Evolutionary conservation across 2,329 filamentous ascomycete genomes (phyloP).

Genomic region (Microcyclosporella mali): DNA sequence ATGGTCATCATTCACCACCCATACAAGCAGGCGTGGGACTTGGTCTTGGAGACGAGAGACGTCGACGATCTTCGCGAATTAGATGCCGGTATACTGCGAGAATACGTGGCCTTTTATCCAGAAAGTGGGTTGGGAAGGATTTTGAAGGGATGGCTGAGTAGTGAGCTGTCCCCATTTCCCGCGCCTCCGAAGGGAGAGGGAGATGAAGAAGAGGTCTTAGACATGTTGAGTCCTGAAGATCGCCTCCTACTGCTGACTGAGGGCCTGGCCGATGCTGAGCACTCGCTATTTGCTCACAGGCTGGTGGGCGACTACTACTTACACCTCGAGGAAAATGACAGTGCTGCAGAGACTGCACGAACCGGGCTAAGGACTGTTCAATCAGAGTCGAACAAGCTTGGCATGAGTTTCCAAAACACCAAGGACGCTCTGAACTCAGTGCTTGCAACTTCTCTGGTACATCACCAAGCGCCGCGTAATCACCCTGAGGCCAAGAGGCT

Average conservation of each 20-base stretch:
- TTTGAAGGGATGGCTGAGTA: slow-evolving; percentile 73
- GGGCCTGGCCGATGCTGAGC: slow-evolving; percentile 43
- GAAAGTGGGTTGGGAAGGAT: slow-evolving; percentile 76
- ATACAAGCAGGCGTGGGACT: slow-evolving; percentile 83
- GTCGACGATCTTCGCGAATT: slow-evolving; percentile 66
- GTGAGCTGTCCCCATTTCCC: slow-evolving; percentile 77
- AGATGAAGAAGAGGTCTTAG: slow-evolving; percentile 46
- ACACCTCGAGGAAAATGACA: slow-evolving; percentile 77
- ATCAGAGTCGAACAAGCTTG: slow-evolving; percentile 59
- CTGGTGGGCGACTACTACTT: slow-evolving; percentile 79
- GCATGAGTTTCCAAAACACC: slow-evolving; percentile 62
- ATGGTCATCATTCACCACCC: slow-evolving; percentile 97
- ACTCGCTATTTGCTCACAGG: slow-evolving; percentile 76
- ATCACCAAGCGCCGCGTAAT: slow-evolving; percentile 82
- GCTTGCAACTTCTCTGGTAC: slow-evolving; percentile 81
- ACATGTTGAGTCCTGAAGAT: slow-evolving; percentile 65
- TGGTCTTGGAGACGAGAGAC: slow-evolving; percentile 85
- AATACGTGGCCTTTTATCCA: slow-evolving; percentile 79
- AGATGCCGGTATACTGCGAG: slow-evolving; percentile 69
- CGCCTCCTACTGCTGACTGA: slow-evolving; percentile 71
- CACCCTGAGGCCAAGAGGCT: slow-evolving; percentile 82
- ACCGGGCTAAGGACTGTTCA: slow-evolving; percentile 60
- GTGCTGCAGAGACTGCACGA: slow-evolving; percentile 69
- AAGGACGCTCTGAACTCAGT: slow-evolving; percentile 68
- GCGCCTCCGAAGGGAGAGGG: slow-evolving; percentile 49